Conservation (phyloP, 2,329 filamentous ascomycete species). For the Coniochaeta prunicola region DNA sequence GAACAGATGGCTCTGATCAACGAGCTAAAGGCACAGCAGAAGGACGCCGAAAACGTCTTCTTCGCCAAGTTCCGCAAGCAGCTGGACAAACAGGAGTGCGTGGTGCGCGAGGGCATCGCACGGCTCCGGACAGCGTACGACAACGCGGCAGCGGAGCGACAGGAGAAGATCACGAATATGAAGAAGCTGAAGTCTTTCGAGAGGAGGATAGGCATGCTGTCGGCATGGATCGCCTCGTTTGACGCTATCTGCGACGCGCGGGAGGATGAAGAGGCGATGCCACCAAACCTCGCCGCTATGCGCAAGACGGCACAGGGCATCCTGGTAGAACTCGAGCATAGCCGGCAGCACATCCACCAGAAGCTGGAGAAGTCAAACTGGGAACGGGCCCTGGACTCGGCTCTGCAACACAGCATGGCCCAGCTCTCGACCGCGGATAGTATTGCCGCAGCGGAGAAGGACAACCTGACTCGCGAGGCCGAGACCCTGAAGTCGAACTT, state of each 20-base stretch:
- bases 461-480: constrained; percentile 70
- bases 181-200: constrained; percentile 78
- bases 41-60: constrained; percentile 74
- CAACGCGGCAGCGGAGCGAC: constrained; percentile 67
- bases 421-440: constrained; percentile 69
- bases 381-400: constrained; percentile 82
- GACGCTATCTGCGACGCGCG: constrained; percentile 70
- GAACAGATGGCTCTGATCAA: constrained; percentile 97
- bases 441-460: constrained; percentile 58
- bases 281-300: constrained; percentile 64
- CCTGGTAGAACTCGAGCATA: constrained; percentile 80
- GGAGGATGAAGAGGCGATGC: constrained; percentile 60
- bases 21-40: constrained; percentile 87
- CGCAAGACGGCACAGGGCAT: constrained; percentile 86
- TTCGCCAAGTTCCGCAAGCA: constrained; percentile 90
- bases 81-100: constrained; percentile 70
- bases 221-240: constrained; percentile 88
- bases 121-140: constrained; percentile 81
- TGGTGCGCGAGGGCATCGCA: constrained; percentile 69
- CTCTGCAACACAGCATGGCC: constrained; percentile 74
- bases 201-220: constrained; percentile 77
- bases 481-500: constrained; percentile 80
- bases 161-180: constrained; percentile 72
- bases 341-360: constrained; percentile 84
- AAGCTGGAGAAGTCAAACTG: constrained; percentile 73